These are phyloP conservation scores for Trypanosoma brucei DNA, from an alignment of 208 protist species.

Conservation along the genomic window DNA sequence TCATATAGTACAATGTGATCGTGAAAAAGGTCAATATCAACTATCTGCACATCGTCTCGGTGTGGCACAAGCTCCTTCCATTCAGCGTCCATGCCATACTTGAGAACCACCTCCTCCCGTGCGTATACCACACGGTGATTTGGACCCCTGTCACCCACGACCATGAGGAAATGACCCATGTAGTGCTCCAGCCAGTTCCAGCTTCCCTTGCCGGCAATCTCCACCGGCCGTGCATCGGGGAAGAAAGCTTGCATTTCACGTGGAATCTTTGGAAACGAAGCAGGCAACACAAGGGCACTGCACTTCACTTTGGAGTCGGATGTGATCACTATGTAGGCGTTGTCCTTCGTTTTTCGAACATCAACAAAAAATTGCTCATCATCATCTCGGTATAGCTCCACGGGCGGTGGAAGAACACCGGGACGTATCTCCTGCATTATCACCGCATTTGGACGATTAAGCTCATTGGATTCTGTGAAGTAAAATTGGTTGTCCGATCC, in stretches of 20 bases:
- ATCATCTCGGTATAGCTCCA: slow-evolving; percentile 84
- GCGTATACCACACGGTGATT: slow-evolving; percentile 82
- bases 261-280: slow-evolving; percentile 81
- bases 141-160: slow-evolving; percentile 74
- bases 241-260: slow-evolving; percentile 64
- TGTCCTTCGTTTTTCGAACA: slow-evolving; percentile 86
- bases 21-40: slow-evolving; percentile 86
- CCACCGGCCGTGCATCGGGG: slow-evolving; percentile 52
- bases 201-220: slow-evolving; percentile 67
- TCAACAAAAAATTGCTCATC: slow-evolving; percentile 90
- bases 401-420: slow-evolving; percentile 72
- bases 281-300: slow-evolving; percentile 68
- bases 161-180: slow-evolving; percentile 81
- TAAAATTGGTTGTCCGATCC: slow-evolving; percentile 81
- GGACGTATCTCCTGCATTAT: slow-evolving; percentile 89
- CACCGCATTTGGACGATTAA: slow-evolving; percentile 81
- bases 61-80: slow-evolving; percentile 89
- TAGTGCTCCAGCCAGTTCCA: slow-evolving; percentile 91
- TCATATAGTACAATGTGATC: slow-evolving; percentile 75
- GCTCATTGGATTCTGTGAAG: slow-evolving; percentile 87
- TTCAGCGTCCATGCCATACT: slow-evolving; percentile 40
- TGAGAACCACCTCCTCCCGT: slow-evolving; percentile 77
- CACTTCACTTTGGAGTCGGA: slow-evolving; percentile 85
- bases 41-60: slow-evolving; percentile 75
- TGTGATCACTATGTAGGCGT: slow-evolving; percentile 76